These are phyloP conservation scores for Carallia pectinifolia DNA, from an alignment of 345 rosid species.

Conservation along the genomic window DNA sequence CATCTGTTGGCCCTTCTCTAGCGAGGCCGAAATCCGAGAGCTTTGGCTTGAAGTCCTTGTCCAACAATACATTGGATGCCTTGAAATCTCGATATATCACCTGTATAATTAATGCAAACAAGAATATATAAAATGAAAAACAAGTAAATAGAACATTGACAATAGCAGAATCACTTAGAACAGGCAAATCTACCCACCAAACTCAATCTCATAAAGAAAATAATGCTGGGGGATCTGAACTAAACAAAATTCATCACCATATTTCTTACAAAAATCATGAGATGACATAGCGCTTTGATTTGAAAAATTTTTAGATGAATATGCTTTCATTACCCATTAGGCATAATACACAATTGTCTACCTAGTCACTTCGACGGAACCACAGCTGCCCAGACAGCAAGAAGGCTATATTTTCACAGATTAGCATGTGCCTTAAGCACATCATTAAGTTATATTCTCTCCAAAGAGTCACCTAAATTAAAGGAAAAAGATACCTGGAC, in stretches of 20 bases:
- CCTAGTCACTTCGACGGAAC: not conserved
- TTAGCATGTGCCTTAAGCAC: not conserved
- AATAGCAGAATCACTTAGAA: too few species aligned
- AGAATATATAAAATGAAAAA: not conserved
- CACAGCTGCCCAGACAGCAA: not conserved
- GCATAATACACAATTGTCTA: not conserved
- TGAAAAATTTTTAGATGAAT: not conserved
- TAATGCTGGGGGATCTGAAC: too few species aligned
- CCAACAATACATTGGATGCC: constrained; percentile 81
- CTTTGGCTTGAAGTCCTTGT: constrained; percentile 56
- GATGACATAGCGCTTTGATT: not conserved
- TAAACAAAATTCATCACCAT: too few species aligned
- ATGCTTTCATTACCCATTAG: not conserved
- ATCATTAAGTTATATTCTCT: not conserved
- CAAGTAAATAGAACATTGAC: constrained; percentile 5
- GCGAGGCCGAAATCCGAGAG: constrained; percentile 97
- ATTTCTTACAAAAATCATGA: too few species aligned
- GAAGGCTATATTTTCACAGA: not conserved
- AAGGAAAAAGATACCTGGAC: constrained; percentile 46
- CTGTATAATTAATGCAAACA: constrained; percentile 31
- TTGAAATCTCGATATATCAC: constrained; percentile 94
- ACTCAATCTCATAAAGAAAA: too few species aligned
- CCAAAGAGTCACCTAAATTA: not conserved
- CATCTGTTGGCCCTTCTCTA: constrained; percentile 87
- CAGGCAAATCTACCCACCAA: too few species aligned